Evolutionary conservation across 1,284 basidiomycete genomes (phyloP).

Genomic region (Tausonia pullulans): DNA sequence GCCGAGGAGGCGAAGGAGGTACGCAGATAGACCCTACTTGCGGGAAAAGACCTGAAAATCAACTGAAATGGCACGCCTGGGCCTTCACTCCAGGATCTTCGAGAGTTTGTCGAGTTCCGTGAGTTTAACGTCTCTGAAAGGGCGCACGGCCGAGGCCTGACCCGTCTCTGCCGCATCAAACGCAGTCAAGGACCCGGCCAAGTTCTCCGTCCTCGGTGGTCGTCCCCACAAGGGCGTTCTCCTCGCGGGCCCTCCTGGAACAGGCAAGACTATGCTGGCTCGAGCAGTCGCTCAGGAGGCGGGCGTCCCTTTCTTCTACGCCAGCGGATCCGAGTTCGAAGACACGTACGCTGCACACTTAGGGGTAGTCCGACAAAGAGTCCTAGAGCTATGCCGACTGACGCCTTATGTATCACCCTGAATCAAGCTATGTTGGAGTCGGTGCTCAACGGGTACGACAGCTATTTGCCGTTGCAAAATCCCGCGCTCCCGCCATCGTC

Average conservation of each 20-base stretch:
- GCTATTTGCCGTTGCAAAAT: conserved; percentile 89
- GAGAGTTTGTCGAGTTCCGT: conserved; percentile 85
- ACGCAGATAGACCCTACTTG: conserved; percentile 19
- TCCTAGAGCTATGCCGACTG: too few species aligned
- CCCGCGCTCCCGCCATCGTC: conserved; percentile 83
- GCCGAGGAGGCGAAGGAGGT: conserved; percentile 87
- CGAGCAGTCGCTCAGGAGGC: conserved; percentile 95
- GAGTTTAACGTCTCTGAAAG: conserved; percentile 33
- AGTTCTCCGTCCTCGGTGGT: conserved; percentile 78
- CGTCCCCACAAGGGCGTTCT: conserved; percentile 84
- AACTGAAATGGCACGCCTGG: not conserved
- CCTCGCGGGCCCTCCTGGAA: conserved; percentile 65
- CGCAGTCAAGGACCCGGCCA: conserved; percentile 63
- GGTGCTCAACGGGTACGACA: conserved; percentile 94
- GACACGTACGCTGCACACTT: conserved; percentile 56
- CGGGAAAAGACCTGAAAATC: not conserved
- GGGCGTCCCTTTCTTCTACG: conserved; percentile 83
- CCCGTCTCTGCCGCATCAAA: too few species aligned
- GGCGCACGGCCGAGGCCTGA: too few species aligned
- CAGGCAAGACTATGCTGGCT: conserved; percentile 93
- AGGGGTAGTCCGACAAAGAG: too few species aligned
- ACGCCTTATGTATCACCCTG: conserved; percentile 7
- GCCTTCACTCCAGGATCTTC: conserved; percentile 52
- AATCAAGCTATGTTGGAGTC: conserved; percentile 59
- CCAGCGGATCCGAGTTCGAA: conserved; percentile 86